Conservation (phyloP, 2,329 filamentous ascomycete species). For the Epichloe sibirici region DNA sequence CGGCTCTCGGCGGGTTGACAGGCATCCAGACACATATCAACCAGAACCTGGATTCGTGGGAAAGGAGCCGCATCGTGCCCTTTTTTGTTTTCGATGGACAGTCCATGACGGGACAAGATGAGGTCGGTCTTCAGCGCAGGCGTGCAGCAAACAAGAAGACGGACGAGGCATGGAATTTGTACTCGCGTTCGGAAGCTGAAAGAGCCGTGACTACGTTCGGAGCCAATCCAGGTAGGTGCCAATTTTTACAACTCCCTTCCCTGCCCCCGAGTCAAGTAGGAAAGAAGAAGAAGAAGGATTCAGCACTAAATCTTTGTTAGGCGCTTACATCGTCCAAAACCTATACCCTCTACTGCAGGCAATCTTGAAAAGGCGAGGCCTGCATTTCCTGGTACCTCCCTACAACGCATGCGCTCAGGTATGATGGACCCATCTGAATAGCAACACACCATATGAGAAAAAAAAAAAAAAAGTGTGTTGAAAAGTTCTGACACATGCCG, state of each 20-base stretch:
- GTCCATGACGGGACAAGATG: constrained; percentile 63
- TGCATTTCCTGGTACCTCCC: constrained; percentile 73
- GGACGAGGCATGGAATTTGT: constrained; percentile 73
- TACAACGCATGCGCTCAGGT: constrained; percentile 84
- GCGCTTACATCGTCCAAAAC: constrained; percentile 56
- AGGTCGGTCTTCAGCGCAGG: constrained; percentile 51
- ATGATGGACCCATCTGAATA: constrained; percentile 13
- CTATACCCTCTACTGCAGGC: constrained; percentile 68
- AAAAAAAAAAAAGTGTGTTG: background rate
- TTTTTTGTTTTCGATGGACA: constrained; percentile 90
- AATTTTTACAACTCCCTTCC: background rate
- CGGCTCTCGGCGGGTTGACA: constrained; percentile 80
- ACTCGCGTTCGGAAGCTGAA: constrained; percentile 67
- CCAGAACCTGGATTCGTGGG: constrained; percentile 62
- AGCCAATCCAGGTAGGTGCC: constrained; percentile 49
- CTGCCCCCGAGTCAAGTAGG: background rate
- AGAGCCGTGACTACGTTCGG: constrained; percentile 81
- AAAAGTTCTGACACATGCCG: background rate
- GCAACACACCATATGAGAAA: background rate
- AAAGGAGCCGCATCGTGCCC: constrained; percentile 56
- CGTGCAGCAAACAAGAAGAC: constrained; percentile 57
- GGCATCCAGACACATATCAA: constrained; percentile 66
- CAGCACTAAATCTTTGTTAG: constrained; percentile 28
- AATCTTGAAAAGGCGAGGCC: constrained; percentile 53
- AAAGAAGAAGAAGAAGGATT: background rate